Base-by-base conservation (phyloP, 345 rosid genomes). In the Alliaria petiolata region DNA sequence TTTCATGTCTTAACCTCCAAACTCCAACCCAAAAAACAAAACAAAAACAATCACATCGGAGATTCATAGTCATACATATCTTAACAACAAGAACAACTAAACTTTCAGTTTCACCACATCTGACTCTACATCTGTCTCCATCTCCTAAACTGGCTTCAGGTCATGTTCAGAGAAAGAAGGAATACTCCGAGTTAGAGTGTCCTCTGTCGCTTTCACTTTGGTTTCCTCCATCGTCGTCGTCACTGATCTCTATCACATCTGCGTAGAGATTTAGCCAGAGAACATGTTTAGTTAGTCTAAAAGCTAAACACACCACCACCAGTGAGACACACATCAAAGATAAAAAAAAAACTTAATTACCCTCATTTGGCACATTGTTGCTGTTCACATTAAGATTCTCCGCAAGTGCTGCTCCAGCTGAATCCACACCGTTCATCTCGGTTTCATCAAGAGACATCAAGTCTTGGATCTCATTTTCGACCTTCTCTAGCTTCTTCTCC, bases 41-140 rank as follows among this genome's bases (percentile, higher is more conserved):
- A 22, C 47, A 69, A 69, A 16, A 35, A 26, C 17, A 56, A 56
- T 56, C n/a, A 25, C 28, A 45, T 15, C n/a, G n/a, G 20, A 69
- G 36, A 22, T 46, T 35, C 47, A 35, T 69, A 15, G 25, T 20
- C 43, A 30, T 7, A 31, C 8, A 4, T 10, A 7, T 28, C 6
- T 19, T 47, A 53, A 54, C 40, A 67, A 63, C 33, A 63, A 44
- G 16, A 44, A 61, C 10, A 2, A 66, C 10, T 31, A 43, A 19
- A 45, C 44, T 38, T 25, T 16, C 20, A 25, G 11, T 13, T 51
- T 51, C 35, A 14, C 19, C 2, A 52, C 35, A 22, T 65, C 10
- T 5, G n/a, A 50, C 71, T 53, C 71, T n/a, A n/a, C n/a, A n/a
- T 66, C 9, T 52, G 17, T 40, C 31, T 40, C 53, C 71, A 26